These are phyloP conservation scores for Trypanosoma grayi DNA, from an alignment of 208 protist species.

Conservation along the genomic window DNA sequence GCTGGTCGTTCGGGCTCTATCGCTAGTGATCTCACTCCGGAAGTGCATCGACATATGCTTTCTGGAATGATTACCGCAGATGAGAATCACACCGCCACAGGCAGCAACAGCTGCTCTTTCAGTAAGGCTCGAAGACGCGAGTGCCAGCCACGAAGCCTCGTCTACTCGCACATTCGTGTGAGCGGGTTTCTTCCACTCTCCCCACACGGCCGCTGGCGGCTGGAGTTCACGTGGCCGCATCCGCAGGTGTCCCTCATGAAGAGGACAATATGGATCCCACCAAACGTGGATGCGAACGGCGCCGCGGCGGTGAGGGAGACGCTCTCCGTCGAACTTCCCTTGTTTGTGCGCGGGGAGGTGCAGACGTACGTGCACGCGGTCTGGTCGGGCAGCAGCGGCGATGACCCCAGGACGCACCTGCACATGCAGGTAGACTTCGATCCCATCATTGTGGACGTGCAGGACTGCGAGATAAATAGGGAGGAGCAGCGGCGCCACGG, in stretches of 20 bases:
- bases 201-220: slow-evolving; percentile 6
- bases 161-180: slow-evolving; percentile 21
- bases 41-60: too few relatives aligned
- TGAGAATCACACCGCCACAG: background rate
- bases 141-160: slow-evolving; percentile 26
- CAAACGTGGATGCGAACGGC: slow-evolving; percentile 4
- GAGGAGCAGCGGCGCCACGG: background rate
- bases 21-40: too few relatives aligned
- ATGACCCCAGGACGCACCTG: background rate
- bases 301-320: background rate
- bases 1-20: too few relatives aligned
- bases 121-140: background rate
- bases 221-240: slow-evolving; percentile 21
- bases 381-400: slow-evolving; percentile 8
- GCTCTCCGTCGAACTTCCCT: slow-evolving; percentile 21
- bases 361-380: slow-evolving; percentile 13
- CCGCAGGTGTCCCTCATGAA: slow-evolving; percentile 8
- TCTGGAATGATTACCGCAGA: background rate
- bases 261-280: slow-evolving; percentile 8
- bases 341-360: slow-evolving; percentile 26
- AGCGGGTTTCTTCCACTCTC: slow-evolving; percentile 21
- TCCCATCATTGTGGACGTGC: slow-evolving; percentile 14
- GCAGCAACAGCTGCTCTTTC: background rate
- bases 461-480: slow-evolving; percentile 7
- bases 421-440: slow-evolving; percentile 15